Base-by-base conservation (phyloP, 1,284 basidiomycete species). In the Marasmius tenuissimus region DNA sequence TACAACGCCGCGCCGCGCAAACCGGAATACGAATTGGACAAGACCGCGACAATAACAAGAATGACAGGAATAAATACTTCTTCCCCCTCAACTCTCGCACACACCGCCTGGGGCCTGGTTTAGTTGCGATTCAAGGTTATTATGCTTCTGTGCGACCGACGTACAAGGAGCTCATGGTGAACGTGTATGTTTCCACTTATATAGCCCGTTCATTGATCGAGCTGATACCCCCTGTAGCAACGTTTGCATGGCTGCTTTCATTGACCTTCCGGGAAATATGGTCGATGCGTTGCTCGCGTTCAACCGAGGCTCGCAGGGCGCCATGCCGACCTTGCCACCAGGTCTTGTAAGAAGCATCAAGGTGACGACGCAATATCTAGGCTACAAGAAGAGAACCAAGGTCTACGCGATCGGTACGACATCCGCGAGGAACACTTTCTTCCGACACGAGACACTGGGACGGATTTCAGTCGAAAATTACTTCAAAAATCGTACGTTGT, bases 201-300 rank as follows among this genome's bases (percentile, higher is more conserved):
- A 51, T 56, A 16, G 38, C 3, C 3, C 10, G 54, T n/a, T 1
- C 22, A 16, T 33, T 8, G 49, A 4, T 14, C 51, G 0, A 3
- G 10, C 8, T 45, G 9, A 34, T 49, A 12, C 12, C 50, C 14
- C 6, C 4, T 22, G 33, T 54, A 80, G 78, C 27, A 91, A 89
- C 63, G 82, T 85, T 14, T 89, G 87, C 69, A 88, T 88, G 83
- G 84, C 87, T 0, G 88, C 88, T 0, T 92, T 92, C 69, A 82
- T 91, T 62, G 72, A 76, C 16, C 33, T 54, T 5, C 82, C 86
- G 0, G 86, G 86, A 0, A 88, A 85, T 59, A 76, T 91, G 4
- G 85, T 81, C 1, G 74, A 86, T 0, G 81, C 84, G 0, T 77
- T 92, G 60, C 22, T 73, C 2, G 77, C 75, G 3, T 91, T 88